Evolutionary conservation across 169 alveolate genomes (phyloP).

Genomic region (Plasmodium gallinaceum): DNA sequence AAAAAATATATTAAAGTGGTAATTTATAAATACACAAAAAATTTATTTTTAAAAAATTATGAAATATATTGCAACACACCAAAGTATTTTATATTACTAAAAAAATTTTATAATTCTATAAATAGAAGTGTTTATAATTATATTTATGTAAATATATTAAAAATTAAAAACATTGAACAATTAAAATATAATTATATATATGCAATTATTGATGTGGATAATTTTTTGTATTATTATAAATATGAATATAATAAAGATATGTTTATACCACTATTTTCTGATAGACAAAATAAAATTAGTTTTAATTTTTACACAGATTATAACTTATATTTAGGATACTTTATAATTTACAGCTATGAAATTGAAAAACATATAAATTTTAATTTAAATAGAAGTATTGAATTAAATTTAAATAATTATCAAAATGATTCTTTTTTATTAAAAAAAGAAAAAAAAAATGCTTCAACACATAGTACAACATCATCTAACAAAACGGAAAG

Average conservation of each 20-base stretch:
- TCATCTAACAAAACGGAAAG: conserved; percentile 44
- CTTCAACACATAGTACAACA: conserved; percentile 9
- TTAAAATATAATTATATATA: conserved; percentile 57
- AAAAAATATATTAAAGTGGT: conserved; percentile 62
- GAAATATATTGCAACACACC: conserved; percentile 38
- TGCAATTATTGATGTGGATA: conserved; percentile 69
- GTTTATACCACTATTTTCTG: conserved; percentile 71
- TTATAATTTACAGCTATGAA: conserved; percentile 43
- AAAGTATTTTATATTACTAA: conserved; percentile 43
- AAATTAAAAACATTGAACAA: conserved; percentile 48
- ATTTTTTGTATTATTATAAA: conserved; percentile 56
- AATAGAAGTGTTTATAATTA: conserved; percentile 25
- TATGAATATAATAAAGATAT: conserved; percentile 67
- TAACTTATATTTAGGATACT: conserved; percentile 48
- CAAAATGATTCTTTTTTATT: background rate
- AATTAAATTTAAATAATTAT: background rate
- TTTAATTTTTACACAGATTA: conserved; percentile 56
- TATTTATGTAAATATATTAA: conserved; percentile 69
- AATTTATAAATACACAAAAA: conserved; percentile 42
- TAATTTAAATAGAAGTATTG: conserved; percentile 8
- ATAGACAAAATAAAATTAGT: conserved; percentile 46
- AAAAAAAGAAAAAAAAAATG: background rate
- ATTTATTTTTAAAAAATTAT: conserved; percentile 53
- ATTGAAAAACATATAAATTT: conserved; percentile 66
- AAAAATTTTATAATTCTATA: conserved; percentile 43